Base-by-base conservation (phyloP, 139 green algal genomes). In the Parachlorella kessleri region DNA sequence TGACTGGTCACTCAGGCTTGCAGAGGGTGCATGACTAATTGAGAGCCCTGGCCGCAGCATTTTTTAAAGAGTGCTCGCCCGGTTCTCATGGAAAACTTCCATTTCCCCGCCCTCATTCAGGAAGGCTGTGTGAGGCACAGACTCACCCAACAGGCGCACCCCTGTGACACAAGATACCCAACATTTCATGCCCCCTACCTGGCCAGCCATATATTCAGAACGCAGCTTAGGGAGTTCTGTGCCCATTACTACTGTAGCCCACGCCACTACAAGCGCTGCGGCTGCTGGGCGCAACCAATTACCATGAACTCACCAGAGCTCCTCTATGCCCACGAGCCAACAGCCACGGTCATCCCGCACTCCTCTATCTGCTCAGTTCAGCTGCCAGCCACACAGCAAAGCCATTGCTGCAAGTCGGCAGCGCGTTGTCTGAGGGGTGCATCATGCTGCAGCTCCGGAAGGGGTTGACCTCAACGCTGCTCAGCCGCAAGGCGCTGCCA, bases 331-430 rank as follows among this genome's bases (percentile, higher is more conserved):
- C 48, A 59, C 0, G 14, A 59, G 14, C 14, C 48, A 59, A 28
- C 48, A 59, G 48, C 14, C 14, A 59, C 21, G 14, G 48, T 18
- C 48, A 59, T 59, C 48, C 14, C 48, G 21, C 14, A 59, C 64
- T 70, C 26, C 64, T 65, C 23, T 3, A 26, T 26, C 54, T 65
- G 54, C 54, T 65, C 23, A 6, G 3, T 26, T 66, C 55, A n/a
- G 55, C 55, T 33, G 55, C 32, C 32, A 74, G 42, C 75, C 75
- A 81, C 36, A 81, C 41, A 3, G 75, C 35, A 59, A 89, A 89
- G 1, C 68, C 81, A 33, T 88, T 89, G 69, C 70, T 83, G 54
- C 70, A 86, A 32, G 74, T 70, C 0, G 84, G 84, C 63, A 89
- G 75, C 0, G 39, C 77, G 33, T 89, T 84, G 32, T 84, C 73